These are phyloP conservation scores for Beauveria caledonica DNA, from an alignment of 2,329 filamentous ascomycete species.

Conservation along the genomic window DNA sequence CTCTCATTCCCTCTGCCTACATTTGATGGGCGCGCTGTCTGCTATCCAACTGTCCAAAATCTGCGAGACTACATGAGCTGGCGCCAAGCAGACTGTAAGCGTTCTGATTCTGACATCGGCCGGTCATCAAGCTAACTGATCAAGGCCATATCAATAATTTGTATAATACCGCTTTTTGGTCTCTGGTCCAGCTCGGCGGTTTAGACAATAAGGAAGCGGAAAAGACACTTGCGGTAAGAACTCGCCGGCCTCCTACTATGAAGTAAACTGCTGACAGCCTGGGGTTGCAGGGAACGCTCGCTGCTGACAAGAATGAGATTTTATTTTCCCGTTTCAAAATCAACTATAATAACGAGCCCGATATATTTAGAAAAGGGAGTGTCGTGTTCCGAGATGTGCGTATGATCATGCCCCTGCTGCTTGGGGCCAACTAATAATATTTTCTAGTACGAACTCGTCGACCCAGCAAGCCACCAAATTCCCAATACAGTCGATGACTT, in stretches of 20 bases:
- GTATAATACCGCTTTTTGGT: slow-evolving; percentile 97
- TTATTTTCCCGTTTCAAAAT: slow-evolving; percentile 81
- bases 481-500: slow-evolving; percentile 38
- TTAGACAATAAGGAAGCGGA: slow-evolving; percentile 74
- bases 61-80: slow-evolving; percentile 93
- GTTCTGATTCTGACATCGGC: background rate
- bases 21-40: slow-evolving; percentile 87
- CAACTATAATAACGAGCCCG: slow-evolving; percentile 95
- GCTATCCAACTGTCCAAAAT: slow-evolving; percentile 76
- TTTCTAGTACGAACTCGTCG: slow-evolving; percentile 60
- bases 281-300: slow-evolving; percentile 60
- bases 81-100: slow-evolving; percentile 89
- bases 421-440: slow-evolving; percentile 21
- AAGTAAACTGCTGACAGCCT: slow-evolving; percentile 15
- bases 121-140: slow-evolving; percentile 2
- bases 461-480: slow-evolving; percentile 42
- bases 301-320: slow-evolving; percentile 92
- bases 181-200: slow-evolving; percentile 69
- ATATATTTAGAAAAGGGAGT: slow-evolving; percentile 90
- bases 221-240: slow-evolving; percentile 61
- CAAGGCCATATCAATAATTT: slow-evolving; percentile 94
- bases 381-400: slow-evolving; percentile 75
- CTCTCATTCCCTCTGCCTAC: slow-evolving; percentile 71
- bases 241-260: background rate
- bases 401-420: slow-evolving; percentile 9